These are phyloP conservation scores for Blepharisma undulans DNA, from an alignment of 169 alveolate genomes.

Conservation along the genomic window DNA sequence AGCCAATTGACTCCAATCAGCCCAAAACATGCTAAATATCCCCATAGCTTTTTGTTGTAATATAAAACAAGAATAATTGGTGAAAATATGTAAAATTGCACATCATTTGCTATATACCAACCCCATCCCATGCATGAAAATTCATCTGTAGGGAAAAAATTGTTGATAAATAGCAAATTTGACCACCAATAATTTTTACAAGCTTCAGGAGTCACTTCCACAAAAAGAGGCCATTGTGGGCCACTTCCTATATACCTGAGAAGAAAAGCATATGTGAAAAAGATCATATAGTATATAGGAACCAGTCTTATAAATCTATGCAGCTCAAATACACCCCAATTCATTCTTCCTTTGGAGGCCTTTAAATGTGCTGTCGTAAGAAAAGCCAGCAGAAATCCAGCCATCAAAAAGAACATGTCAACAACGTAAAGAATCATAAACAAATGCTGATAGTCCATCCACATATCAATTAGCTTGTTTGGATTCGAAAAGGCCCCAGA, in stretches of 20 bases:
- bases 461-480: neutral
- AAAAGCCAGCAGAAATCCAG: conserved; percentile 25
- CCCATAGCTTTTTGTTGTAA: neutral
- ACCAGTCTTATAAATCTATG: neutral
- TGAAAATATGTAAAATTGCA: conserved; percentile 49
- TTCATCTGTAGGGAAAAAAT: conserved; percentile 48
- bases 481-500: neutral
- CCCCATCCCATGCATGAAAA: conserved; percentile 42
- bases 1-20: neutral
- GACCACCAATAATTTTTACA: conserved; percentile 72
- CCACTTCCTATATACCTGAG: neutral
- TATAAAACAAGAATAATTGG: conserved; percentile 31
- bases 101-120: conserved; percentile 57
- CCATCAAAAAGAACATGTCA: conserved; percentile 8
- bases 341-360: neutral
- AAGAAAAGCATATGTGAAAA: neutral
- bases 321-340: neutral
- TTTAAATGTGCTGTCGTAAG: neutral
- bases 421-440: neutral
- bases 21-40: neutral
- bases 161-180: conserved; percentile 46
- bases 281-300: neutral
- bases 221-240: neutral
- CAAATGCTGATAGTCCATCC: neutral
- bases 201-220: neutral